Conservation (phyloP, 2,329 filamentous ascomycete genomes). For the Fusarium irregulare region DNA sequence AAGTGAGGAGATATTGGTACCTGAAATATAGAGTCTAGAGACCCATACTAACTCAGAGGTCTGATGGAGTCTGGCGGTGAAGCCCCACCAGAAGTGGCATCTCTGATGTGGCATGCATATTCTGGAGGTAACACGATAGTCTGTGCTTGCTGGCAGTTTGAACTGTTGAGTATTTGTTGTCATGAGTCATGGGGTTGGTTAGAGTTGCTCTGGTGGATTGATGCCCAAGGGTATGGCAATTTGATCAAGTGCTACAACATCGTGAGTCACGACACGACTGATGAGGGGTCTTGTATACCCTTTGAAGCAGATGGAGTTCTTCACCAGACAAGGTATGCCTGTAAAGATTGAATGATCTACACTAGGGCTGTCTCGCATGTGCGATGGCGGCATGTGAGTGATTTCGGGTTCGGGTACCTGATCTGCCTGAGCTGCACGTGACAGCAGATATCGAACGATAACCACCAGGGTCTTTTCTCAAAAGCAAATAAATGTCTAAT, state of each 20-base stretch:
- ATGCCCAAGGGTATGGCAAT: conserved; percentile 8
- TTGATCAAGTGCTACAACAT: not conserved
- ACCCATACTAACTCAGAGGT: conserved; percentile 5
- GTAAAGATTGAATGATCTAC: not conserved
- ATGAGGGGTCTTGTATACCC: not conserved
- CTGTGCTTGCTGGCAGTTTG: conserved; percentile 20
- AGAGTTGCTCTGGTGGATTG: conserved; percentile 16
- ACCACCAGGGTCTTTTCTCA: not conserved
- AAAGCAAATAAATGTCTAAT: not conserved
- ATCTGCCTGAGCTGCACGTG: not conserved
- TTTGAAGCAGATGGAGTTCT: not conserved
- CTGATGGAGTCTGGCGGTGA: conserved; percentile 26
- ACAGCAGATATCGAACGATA: not conserved
- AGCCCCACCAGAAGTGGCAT: conserved; percentile 29
- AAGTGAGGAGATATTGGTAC: not conserved
- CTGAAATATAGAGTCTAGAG: conserved; percentile 5
- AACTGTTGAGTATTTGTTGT: not conserved
- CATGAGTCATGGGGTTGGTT: conserved; percentile 20
- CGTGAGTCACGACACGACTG: not conserved
- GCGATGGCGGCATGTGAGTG: not conserved
- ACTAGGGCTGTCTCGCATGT: conserved; percentile 3
- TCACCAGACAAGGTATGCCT: not conserved
- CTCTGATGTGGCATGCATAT: conserved; percentile 32
- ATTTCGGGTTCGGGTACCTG: conserved; percentile 11
- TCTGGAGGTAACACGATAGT: conserved; percentile 13